These are phyloP conservation scores for Fusarium pilosicola DNA, from an alignment of 2,329 filamentous ascomycete species.

Conservation along the genomic window DNA sequence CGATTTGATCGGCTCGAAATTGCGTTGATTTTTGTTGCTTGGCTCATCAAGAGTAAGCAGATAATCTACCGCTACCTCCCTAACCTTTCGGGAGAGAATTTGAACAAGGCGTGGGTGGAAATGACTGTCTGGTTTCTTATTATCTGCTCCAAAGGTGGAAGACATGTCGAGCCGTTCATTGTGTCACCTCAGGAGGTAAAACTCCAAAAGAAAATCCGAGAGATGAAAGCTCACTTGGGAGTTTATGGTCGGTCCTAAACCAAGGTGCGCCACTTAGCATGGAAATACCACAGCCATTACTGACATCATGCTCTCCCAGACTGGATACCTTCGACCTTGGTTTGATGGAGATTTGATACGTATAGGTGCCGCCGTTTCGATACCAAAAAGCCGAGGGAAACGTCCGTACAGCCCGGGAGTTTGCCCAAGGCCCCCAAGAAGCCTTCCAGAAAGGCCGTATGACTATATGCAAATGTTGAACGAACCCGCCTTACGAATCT, in stretches of 20 bases:
- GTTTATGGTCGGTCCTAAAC: not conserved
- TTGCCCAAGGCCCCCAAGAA: no score
- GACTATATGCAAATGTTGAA: no score
- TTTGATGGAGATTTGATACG: no score
- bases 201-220: accelerated
- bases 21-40: not conserved
- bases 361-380: no score
- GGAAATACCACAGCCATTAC: not conserved
- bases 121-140: not conserved
- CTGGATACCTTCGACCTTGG: no score
- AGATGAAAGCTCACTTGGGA: not conserved
- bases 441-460: no score
- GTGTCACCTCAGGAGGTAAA: not conserved
- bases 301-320: not conserved
- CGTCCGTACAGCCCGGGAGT: no score
- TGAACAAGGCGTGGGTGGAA: not conserved
- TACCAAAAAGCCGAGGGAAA: no score
- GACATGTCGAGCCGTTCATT: not conserved
- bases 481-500: no score
- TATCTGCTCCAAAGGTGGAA: not conserved
- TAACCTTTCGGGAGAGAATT: not conserved
- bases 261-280: not conserved
- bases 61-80: not conserved
- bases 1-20: accelerated
- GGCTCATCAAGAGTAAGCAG: not conserved